phyloP scores from a whole-genome alignment of 495 filamentous ascomycete species.

The Annulohypoxylon stygium region DNA sequence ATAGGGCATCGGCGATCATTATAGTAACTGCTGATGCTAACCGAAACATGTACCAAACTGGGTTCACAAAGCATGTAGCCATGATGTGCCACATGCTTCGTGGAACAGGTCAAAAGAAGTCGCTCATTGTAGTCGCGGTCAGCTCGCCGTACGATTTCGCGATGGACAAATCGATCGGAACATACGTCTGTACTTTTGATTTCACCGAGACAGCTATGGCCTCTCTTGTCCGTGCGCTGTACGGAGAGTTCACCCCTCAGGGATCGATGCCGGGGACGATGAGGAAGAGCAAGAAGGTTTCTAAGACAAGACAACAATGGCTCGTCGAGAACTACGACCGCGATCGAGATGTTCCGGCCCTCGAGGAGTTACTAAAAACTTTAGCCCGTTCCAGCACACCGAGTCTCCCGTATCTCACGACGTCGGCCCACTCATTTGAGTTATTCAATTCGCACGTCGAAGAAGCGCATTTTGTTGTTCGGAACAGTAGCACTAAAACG shows the following conservation, averaged over 20 bases:
- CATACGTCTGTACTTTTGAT: conserved; percentile 93
- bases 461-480: conserved; percentile 88
- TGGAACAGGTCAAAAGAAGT: conserved; percentile 72
- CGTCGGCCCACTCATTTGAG: conserved; percentile 81
- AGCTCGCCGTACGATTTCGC: conserved; percentile 96
- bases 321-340: conserved; percentile 87
- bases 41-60: conserved; percentile 88
- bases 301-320: conserved; percentile 88
- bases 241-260: conserved; percentile 78
- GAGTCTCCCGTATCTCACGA: conserved; percentile 72
- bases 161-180: conserved; percentile 87
- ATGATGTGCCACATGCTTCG: conserved; percentile 82
- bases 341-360: conserved; percentile 76
- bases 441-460: conserved; percentile 74
- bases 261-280: conserved; percentile 84
- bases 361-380: conserved; percentile 75
- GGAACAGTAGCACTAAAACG: conserved; percentile 88
- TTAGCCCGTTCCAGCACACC: conserved; percentile 69
- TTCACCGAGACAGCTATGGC: conserved; percentile 91
- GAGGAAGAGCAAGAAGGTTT: conserved; percentile 82
- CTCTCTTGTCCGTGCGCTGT: conserved; percentile 82
- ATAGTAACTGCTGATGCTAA: conserved; percentile 92
- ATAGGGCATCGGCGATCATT: conserved; percentile 85
- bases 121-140: conserved; percentile 86
- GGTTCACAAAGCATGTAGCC: conserved; percentile 92